phyloP scores from a whole-genome alignment of 257 asterid genomes.

The Echites panduratus region DNA sequence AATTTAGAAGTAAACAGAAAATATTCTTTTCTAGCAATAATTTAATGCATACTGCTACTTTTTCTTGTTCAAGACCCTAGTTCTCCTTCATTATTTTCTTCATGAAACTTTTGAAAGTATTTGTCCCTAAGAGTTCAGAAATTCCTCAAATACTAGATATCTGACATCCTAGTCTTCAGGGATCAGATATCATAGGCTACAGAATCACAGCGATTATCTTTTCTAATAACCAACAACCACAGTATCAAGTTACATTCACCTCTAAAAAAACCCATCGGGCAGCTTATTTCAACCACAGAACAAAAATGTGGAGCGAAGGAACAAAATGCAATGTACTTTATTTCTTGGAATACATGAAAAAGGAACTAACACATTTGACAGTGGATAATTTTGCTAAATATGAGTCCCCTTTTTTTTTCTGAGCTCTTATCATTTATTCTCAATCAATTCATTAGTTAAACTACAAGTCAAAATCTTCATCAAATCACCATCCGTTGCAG shows the following conservation, averaged over 20 bases:
- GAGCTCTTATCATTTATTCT: neutral
- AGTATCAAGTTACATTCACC: conserved; percentile 5
- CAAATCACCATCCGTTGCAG: neutral
- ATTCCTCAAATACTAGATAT: neutral
- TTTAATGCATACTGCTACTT: neutral
- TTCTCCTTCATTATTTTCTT: neutral
- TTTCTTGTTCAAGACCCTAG: neutral
- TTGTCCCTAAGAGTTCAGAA: neutral
- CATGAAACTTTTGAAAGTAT: no score
- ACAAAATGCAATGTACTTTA: neutral
- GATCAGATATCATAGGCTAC: neutral
- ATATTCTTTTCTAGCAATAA: neutral
- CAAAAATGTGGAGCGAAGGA: neutral
- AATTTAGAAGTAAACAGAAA: neutral
- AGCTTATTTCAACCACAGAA: conserved; percentile 1
- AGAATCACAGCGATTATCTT: neutral
- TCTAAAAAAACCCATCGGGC: neutral
- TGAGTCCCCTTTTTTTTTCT: neutral
- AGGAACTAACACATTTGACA: neutral
- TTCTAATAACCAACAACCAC: neutral
- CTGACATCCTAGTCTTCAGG: neutral
- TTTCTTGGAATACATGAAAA: neutral
- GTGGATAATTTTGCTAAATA: neutral
- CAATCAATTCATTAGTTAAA: neutral
- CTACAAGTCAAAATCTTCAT: neutral